Percentiles rank a stretch among this genome's conserved stretches.
Evolutionary conservation across 176 grass and related monocot species (phyloP).

Genomic region (Oryza officinalis): DNA sequence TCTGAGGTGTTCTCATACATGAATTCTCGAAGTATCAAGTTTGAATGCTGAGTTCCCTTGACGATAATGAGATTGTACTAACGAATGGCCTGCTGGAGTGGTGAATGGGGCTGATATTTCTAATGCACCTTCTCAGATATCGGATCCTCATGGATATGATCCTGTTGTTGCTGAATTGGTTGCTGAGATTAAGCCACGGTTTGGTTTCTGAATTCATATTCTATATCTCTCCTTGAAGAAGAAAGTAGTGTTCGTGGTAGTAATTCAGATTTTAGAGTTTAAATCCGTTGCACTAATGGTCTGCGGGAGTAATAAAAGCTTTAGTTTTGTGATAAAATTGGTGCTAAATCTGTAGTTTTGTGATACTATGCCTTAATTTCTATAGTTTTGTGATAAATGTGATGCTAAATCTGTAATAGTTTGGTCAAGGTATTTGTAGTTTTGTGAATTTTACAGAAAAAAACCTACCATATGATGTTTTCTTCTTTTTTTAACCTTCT

Average conservation of each 20-base stretch:
- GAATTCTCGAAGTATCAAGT: constrained; percentile 6
- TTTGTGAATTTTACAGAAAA: not conserved
- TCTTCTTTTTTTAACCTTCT: not conserved
- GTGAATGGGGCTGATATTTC: constrained; percentile 60
- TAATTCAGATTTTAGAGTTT: not conserved
- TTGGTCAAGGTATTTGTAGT: too few relatives aligned
- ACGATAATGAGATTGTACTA: constrained; percentile 56
- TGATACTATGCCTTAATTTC: too few relatives aligned
- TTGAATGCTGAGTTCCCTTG: constrained; percentile 40
- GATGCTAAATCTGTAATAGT: too few relatives aligned
- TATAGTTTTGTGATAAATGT: too few relatives aligned
- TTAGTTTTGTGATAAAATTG: too few relatives aligned
- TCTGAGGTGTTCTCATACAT: not conserved
- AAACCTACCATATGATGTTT: not conserved
- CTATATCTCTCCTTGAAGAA: not conserved
- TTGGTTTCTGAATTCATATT: constrained; percentile 25
- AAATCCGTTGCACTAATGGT: too few relatives aligned
- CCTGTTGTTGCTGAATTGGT: constrained; percentile 67
- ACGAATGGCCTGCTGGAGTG: constrained; percentile 90
- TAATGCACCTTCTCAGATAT: constrained; percentile 44
- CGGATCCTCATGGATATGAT: constrained; percentile 65
- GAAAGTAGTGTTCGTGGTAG: not conserved
- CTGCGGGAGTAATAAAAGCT: too few relatives aligned
- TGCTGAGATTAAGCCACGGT: constrained; percentile 88
- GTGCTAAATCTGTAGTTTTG: too few relatives aligned